phyloP scores from a whole-genome alignment of 495 filamentous ascomycete species.

The Penicillium verhagenii region DNA sequence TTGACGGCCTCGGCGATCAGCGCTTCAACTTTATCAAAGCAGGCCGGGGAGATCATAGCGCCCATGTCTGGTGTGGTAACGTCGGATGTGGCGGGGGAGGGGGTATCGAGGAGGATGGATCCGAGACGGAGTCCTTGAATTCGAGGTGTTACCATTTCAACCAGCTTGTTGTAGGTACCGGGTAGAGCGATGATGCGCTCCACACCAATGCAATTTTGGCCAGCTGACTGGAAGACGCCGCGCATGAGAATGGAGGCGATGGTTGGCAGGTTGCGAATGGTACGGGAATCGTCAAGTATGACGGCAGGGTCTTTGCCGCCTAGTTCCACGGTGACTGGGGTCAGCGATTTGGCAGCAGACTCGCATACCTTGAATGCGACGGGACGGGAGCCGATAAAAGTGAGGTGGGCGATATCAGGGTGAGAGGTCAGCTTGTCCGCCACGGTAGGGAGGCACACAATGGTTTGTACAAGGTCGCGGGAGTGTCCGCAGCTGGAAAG shows the following conservation, averaged over 20 bases:
- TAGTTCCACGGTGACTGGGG: constrained; percentile 81
- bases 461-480: constrained; percentile 75
- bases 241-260: constrained; percentile 82
- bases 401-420: constrained; percentile 79
- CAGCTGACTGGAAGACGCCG: constrained; percentile 92
- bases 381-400: constrained; percentile 92
- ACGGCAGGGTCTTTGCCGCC: constrained; percentile 97
- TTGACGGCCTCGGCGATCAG: constrained; percentile 75
- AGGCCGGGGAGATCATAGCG: constrained; percentile 77
- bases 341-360: constrained; percentile 79
- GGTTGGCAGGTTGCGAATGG: constrained; percentile 57
- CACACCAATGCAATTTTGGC: constrained; percentile 97
- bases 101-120: constrained; percentile 53
- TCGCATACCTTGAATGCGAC: constrained; percentile 86
- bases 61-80: constrained; percentile 67
- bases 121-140: constrained; percentile 72
- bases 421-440: constrained; percentile 85
- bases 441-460: constrained; percentile 82
- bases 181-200: constrained; percentile 87
- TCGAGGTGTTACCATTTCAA: constrained; percentile 66
- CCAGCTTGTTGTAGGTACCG: constrained; percentile 66
- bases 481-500: constrained; percentile 82
- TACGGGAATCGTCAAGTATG: constrained; percentile 71
- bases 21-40: constrained; percentile 66
- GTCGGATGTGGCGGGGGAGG: constrained; percentile 29